phyloP scores from a whole-genome alignment of 345 rosid species.

The Noccaea caerulescens region DNA sequence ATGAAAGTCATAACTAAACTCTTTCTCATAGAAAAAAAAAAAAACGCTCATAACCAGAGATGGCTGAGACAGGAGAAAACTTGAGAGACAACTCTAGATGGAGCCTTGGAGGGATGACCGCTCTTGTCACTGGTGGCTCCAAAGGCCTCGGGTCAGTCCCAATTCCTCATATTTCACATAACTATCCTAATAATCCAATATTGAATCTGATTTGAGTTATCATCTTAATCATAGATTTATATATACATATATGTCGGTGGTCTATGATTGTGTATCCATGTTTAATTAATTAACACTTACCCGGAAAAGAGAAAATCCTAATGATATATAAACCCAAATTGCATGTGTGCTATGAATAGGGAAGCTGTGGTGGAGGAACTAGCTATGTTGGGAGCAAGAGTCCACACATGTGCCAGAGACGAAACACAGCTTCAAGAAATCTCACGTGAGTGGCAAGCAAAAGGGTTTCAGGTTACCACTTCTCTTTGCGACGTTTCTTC shows the following conservation, averaged over 20 bases:
- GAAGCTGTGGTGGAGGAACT: conserved; percentile 45
- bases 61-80: conserved; percentile 2
- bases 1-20: neutral
- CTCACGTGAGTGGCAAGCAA: conserved; percentile 36
- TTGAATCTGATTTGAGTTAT: neutral
- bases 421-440: conserved; percentile 36
- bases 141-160: conserved; percentile 41
- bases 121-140: conserved; percentile 44
- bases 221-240: neutral
- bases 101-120: conserved; percentile 38
- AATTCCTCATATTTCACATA: neutral
- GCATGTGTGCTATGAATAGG: conserved; percentile 16
- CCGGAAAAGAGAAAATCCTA: neutral
- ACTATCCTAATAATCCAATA: neutral
- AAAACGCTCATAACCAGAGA: neutral
- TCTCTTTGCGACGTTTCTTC: conserved; percentile 43
- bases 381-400: conserved; percentile 35
- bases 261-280: neutral
- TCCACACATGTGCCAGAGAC: conserved; percentile 42
- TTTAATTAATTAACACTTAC: neutral
- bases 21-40: too few species aligned
- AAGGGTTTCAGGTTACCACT: conserved; percentile 36
- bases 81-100: conserved; percentile 23
- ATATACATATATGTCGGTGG: neutral
- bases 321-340: neutral